Conservation (phyloP, 148 eudicot species). For the Amaranthus cruentus region DNA sequence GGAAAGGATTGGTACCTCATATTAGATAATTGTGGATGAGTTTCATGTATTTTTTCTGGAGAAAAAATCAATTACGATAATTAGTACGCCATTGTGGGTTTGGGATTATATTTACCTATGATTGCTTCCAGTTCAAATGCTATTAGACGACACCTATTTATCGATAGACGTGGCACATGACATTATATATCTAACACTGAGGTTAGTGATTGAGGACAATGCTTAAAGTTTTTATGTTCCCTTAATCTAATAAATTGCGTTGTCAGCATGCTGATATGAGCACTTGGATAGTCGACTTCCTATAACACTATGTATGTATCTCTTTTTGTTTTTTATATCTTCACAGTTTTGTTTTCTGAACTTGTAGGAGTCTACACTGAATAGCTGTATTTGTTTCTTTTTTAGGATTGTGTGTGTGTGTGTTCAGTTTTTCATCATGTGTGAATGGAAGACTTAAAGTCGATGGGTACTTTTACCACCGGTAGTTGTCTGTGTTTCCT, state of each 20-base stretch:
- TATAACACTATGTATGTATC: background rate
- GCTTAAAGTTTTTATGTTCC: background rate
- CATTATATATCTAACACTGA: background rate
- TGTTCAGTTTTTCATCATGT: too few species aligned
- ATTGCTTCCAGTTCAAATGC: background rate
- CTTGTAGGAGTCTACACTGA: too few species aligned
- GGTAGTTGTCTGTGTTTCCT: too few species aligned
- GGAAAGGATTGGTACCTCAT: constrained; percentile 13
- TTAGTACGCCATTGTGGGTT: constrained; percentile 5
- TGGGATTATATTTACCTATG: constrained; percentile 4
- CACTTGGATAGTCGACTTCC: background rate
- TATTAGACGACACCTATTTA: background rate
- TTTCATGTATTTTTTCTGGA: too few species aligned
- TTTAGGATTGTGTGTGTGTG: too few species aligned
- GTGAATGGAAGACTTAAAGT: too few species aligned
- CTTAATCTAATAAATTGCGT: background rate
- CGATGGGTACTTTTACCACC: too few species aligned
- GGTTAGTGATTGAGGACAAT: constrained; percentile 3
- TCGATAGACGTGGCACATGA: background rate
- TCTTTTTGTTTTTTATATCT: too few species aligned
- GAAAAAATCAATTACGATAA: background rate
- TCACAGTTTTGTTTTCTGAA: too few species aligned
- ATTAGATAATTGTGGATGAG: constrained; percentile 5
- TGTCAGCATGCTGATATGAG: background rate
- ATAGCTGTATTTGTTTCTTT: too few species aligned